phyloP scores from a whole-genome alignment of 192 early-diverging fungal genomes.

The Pilaira anomala region DNA sequence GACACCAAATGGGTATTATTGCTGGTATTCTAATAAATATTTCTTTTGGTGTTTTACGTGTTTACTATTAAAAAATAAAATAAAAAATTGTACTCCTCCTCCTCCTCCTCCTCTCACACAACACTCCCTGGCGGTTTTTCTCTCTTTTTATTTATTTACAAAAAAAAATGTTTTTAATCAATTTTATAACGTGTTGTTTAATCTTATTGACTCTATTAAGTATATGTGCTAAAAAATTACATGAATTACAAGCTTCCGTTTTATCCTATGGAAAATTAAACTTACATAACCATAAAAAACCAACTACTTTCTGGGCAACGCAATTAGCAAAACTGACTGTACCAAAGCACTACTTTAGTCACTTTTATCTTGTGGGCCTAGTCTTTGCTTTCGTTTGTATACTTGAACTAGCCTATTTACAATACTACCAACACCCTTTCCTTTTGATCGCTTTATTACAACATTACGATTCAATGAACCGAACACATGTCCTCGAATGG shows the following conservation, averaged over 20 bases:
- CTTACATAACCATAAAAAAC: conserved; percentile 14
- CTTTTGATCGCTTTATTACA: background rate
- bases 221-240: conserved; percentile 19
- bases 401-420: conserved; percentile 18
- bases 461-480: conserved; percentile 12
- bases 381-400: conserved; percentile 28
- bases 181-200: conserved; percentile 19
- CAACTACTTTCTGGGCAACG: background rate
- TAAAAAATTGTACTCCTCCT: background rate
- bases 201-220: conserved; percentile 3
- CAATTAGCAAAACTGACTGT: conserved; percentile 30
- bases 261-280: conserved; percentile 38
- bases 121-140: background rate
- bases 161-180: conserved; percentile 21
- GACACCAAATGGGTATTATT: conserved; percentile 54
- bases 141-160: conserved; percentile 7
- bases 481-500: background rate
- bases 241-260: conserved; percentile 23
- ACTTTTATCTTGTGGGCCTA: conserved; percentile 50
- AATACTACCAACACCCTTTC: conserved; percentile 3
- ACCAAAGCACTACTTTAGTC: conserved; percentile 50
- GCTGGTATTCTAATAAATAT: conserved; percentile 53
- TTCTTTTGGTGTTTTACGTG: conserved; percentile 48
- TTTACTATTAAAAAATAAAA: conserved; percentile 39
- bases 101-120: too few relatives aligned